These are phyloP conservation scores for Globisporangium solare DNA, from an alignment of 352 stramenopile genomes.

Conservation along the genomic window DNA sequence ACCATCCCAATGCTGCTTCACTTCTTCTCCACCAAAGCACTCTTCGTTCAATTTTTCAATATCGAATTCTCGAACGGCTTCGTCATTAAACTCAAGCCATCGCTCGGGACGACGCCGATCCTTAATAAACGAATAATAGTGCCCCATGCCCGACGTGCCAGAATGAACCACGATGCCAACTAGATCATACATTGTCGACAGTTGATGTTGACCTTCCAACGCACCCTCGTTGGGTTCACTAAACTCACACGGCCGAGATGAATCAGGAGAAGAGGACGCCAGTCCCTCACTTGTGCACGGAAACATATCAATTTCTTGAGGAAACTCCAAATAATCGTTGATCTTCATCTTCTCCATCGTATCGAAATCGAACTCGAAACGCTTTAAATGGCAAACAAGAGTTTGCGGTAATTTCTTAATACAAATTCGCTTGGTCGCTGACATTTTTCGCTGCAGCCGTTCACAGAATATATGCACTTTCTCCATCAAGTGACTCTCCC, in stretches of 20 bases:
- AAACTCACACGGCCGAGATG: no score
- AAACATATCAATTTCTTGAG: slow-evolving; percentile 85
- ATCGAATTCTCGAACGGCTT: slow-evolving; percentile 81
- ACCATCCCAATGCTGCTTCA: slow-evolving; percentile 51
- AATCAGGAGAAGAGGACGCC: background rate
- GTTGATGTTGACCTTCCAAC: background rate
- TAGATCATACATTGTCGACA: slow-evolving; percentile 76
- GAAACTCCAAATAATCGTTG: slow-evolving; percentile 83
- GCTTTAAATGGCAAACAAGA: slow-evolving; percentile 82
- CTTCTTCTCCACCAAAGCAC: slow-evolving; percentile 89
- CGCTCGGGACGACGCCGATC: slow-evolving; percentile 40
- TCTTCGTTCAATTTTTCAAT: slow-evolving; percentile 65
- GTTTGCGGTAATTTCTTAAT: slow-evolving; percentile 75
- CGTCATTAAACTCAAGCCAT: slow-evolving; percentile 94
- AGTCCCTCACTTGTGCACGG: slow-evolving; percentile 84
- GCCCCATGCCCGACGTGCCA: slow-evolving; percentile 87
- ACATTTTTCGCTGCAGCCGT: slow-evolving; percentile 58
- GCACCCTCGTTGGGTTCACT: background rate
- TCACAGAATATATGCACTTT: slow-evolving; percentile 84
- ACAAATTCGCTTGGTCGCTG: slow-evolving; percentile 77
- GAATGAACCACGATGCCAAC: slow-evolving; percentile 91
- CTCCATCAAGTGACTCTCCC: slow-evolving; percentile 66
- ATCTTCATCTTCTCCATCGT: slow-evolving; percentile 88
- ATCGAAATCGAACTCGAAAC: slow-evolving; percentile 89
- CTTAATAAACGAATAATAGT: slow-evolving; percentile 95